Evolutionary conservation across 106 monocot species (phyloP), one percentile per base, ranked within the genome.

Genomic region (Dendrobium catenatum): DNA sequence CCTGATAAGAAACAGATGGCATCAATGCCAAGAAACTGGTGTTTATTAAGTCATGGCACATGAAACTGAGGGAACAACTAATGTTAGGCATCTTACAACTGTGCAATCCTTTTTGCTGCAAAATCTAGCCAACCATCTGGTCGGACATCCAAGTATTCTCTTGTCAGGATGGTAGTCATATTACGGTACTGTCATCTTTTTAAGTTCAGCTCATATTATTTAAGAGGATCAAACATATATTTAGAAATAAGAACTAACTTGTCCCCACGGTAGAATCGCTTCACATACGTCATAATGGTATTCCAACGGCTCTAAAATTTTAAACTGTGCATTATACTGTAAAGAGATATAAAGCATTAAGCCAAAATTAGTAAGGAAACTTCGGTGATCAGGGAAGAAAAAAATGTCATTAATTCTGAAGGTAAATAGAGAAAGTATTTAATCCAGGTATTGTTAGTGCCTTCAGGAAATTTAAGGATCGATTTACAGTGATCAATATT

Each of bases 361-460:
- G 27, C 27, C 27, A 27, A 27, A 27, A 27, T 27, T 27, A 27
- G 27, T 27, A 27, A 27, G 27, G 27, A 27, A 27, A 27, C 27
- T 27, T 27, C 27, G 27, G 27, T 27, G 27, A 27, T 27, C 27
- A 27, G 27, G 27, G 27, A 27, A 27, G 27, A 27, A 27, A 27
- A 27, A 27, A 27, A 0, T 27, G 27, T 27, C 27, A 27, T 27
- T 27, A 27, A 27, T 8, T 49, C 42, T 13, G 22, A 85, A 75
- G 47, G 78, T 13, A 82, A 68, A 44, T 27, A 83, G 42, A 83
- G 76, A 74, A 31, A 92, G 37, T 75, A 43, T 72, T 81, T 83
- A 73, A 99, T 95, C 98, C 98, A 99, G 66, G 95, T 93, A 80
- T 94, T 99, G 84, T 99, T 99, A 80, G 98, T 99, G 85, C 93